phyloP scores from a whole-genome alignment of 192 early-diverging fungal genomes.

The Podila epigama region DNA sequence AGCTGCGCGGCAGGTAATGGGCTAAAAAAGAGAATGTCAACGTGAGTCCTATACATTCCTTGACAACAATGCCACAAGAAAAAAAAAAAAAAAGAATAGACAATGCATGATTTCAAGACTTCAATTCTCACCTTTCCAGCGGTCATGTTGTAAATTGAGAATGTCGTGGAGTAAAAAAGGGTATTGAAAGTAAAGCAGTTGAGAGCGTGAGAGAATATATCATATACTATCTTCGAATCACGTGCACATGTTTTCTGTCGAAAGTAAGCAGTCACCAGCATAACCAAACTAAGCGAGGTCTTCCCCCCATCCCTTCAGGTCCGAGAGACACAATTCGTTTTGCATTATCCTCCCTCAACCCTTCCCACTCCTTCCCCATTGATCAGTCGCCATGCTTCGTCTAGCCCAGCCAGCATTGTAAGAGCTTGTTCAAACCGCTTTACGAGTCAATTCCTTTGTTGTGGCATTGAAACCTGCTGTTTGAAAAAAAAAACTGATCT shows the following conservation, averaged over 20 bases:
- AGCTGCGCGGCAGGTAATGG: slow-evolving; percentile 89
- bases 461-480: too few relatives aligned
- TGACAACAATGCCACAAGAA: too few relatives aligned
- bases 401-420: slow-evolving; percentile 42
- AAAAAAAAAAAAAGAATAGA: not conserved
- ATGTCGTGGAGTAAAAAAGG: not conserved
- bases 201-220: not conserved
- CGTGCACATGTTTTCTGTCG: too few relatives aligned
- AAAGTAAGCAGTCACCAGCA: too few relatives aligned
- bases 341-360: slow-evolving; percentile 4
- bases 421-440: not conserved
- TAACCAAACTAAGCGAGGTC: too few relatives aligned
- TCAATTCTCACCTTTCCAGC: slow-evolving; percentile 37
- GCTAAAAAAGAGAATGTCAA: slow-evolving; percentile 10
- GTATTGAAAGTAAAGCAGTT: not conserved
- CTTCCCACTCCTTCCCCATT: slow-evolving; percentile 3
- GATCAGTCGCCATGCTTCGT: slow-evolving; percentile 26
- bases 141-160: slow-evolving; percentile 17
- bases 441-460: too few relatives aligned
- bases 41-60: too few relatives aligned
- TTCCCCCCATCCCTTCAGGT: too few relatives aligned
- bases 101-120: not conserved
- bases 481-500: not conserved
- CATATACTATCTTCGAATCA: not conserved
- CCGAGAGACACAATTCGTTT: too few relatives aligned